These are phyloP conservation scores for Gaeumannomyces tritici DNA, from an alignment of 2,329 filamentous ascomycete species.

Conservation along the genomic window DNA sequence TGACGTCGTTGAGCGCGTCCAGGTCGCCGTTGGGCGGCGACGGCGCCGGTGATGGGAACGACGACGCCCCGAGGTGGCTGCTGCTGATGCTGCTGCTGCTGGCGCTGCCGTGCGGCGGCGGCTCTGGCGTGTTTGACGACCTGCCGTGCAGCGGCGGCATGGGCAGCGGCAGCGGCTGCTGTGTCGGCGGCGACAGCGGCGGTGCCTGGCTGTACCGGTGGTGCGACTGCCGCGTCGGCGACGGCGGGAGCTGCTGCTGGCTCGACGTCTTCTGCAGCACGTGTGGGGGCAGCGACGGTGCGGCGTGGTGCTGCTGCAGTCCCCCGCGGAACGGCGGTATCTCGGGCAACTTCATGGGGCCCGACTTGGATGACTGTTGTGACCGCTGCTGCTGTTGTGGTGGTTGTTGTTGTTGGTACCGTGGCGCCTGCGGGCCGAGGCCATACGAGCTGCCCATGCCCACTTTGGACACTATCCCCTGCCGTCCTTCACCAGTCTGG, in stretches of 20 bases:
- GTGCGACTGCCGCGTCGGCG: conserved; percentile 4
- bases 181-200: conserved; percentile 11
- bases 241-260: conserved; percentile 4
- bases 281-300: conserved; percentile 2
- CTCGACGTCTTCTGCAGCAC: conserved; percentile 11
- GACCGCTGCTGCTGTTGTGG: conserved; percentile 20
- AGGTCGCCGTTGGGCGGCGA: conserved; percentile 57
- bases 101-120: not conserved
- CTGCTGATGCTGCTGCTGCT: not conserved
- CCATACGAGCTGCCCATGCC: not conserved
- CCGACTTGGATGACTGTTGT: conserved; percentile 26
- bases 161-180: conserved; percentile 10
- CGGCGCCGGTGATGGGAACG: conserved; percentile 48
- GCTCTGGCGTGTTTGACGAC: conserved; percentile 4
- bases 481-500: not conserved
- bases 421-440: conserved; percentile 6
- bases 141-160: conserved; percentile 15
- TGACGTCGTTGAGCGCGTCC: conserved; percentile 81
- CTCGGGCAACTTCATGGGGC: conserved; percentile 37
- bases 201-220: conserved; percentile 8
- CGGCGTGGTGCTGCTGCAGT: conserved; percentile 3
- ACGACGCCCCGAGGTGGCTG: conserved; percentile 12
- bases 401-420: conserved; percentile 9
- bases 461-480: conserved; percentile 19
- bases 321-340: conserved; percentile 44